Base-by-base conservation (phyloP, 768 basidiomycete species). In the Kwoniella pini region DNA sequence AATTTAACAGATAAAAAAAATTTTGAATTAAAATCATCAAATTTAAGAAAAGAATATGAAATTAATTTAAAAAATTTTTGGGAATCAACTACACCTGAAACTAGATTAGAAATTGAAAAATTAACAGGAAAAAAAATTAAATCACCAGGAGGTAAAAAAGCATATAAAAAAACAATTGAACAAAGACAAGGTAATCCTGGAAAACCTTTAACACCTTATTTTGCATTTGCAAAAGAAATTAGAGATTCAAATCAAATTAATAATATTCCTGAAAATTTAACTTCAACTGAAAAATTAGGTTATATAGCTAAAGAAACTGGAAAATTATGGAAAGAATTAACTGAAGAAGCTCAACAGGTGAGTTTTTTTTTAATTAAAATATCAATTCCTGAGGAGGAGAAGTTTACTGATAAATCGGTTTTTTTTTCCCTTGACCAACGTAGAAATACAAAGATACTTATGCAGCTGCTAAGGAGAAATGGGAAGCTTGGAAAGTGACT, bases 301-400 rank as follows among this genome's bases (percentile, higher is more conserved):
- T 54, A 54, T 19, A 19, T 51, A 21, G 63, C 64, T 2, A 73
- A 65, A 53, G 43, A 61, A 60, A 63, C 57, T 7, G 69, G 69
- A 2, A 62, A 63, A 30, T 52, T 54, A 19, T 73, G 71, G 71
- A 64, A 64, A 42, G 40, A 50, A 24, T 51, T 73, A 64, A 48
- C 50, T 28, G 71, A 68, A 21, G 49, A 28, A 3, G 68, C 67
- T 39, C 68, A 73, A 51, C 39, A 67, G 62, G 71, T 70, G 51
- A 60, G 66, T 68, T 12, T 24, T 5, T 11, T 17, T 42, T 42
- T 10, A 42, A 42, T 42, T n/a, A n/a, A n/a, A n/a, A n/a, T n/a
- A n/a, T n/a, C n/a, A n/a, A n/a, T n/a, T n/a, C n/a, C n/a, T n/a
- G n/a, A n/a, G n/a, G n/a, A n/a, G n/a, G n/a, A n/a, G n/a, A n/a